Base-by-base conservation (phyloP, 495 filamentous ascomycete species). In the Darksidea phi region DNA sequence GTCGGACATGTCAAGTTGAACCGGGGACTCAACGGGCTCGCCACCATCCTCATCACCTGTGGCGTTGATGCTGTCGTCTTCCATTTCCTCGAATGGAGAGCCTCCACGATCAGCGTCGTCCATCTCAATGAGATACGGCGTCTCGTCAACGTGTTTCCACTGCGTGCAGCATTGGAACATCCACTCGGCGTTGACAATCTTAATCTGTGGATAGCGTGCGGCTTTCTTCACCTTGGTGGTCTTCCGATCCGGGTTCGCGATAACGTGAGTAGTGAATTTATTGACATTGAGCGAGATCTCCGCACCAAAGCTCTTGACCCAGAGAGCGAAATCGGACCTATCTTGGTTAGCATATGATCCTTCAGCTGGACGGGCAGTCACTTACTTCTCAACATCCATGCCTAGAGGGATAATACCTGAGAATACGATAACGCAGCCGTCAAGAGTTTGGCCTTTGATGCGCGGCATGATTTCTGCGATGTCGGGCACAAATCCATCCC, bases 121-220 rank as follows among this genome's bases (percentile, higher is more conserved):
- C 11, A 70, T 54, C 41, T 76, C 67, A 52, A 77, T 75, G 12
- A 90, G 72, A 68, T 95, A 97, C 0, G 84, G 83, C 3, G 78
- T 79, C 71, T 96, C 92, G 25, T 89, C 82, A 18, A 89, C 75
- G 51, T 80, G 85, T 50, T 77, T 76, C 92, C 93, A 98, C 66
- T 83, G 83, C 2, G 81, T 84, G 54, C 97, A 83, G 32, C 82
- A 91, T 57, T 91, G 88, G 26, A 86, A 77, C 28, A 99, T 82
- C 94, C 94, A 99, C 64, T 89, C 86, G 26, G 88, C 87, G 59
- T 84, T 88, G 52, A 99, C 93, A 49, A 99, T 92, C 70, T 90
- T 90, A 74, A 97, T 86, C 20, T 78, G 82, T 18, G 84, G 83
- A 23, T 67, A 61, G 42, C 84, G 80, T 13, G 82, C 79, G 6